Conservation (phyloP, 257 asterid genomes). For the Solanum pinnatisectum region DNA sequence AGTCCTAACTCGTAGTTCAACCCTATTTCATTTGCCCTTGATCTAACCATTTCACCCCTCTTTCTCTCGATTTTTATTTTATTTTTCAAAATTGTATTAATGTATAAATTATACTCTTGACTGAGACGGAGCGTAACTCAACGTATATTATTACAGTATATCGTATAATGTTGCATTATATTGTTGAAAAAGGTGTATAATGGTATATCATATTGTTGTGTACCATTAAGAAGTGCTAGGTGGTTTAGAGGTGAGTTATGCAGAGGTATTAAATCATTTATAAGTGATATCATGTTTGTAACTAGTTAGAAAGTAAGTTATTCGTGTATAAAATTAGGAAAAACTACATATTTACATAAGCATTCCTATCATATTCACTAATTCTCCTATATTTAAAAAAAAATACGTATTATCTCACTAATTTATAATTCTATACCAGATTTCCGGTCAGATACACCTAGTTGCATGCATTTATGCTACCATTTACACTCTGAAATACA, state of each 20-base stretch:
- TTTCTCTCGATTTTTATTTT: too few species aligned
- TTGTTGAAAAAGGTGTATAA: background rate
- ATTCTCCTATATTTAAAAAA: background rate
- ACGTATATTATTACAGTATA: too few species aligned
- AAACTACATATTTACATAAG: background rate
- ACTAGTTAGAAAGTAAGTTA: background rate
- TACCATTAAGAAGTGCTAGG: background rate
- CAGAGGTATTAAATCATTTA: too few species aligned
- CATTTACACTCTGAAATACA: background rate
- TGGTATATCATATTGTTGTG: background rate
- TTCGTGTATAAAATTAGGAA: background rate
- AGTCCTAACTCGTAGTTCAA: background rate
- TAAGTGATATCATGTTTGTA: background rate
- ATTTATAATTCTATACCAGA: too few species aligned
- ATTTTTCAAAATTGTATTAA: too few species aligned
- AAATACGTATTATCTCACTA: too few species aligned
- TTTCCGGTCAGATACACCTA: background rate
- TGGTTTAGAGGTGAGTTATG: background rate
- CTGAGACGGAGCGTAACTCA: background rate
- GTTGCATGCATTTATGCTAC: background rate
- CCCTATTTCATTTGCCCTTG: background rate
- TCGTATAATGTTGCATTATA: too few species aligned
- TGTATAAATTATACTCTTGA: background rate
- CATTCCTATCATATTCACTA: background rate
- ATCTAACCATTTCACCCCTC: background rate